These are phyloP conservation scores for Debaryomycetaceae sp. DNA, from an alignment of 1,139 yeast genomes.

Conservation along the genomic window DNA sequence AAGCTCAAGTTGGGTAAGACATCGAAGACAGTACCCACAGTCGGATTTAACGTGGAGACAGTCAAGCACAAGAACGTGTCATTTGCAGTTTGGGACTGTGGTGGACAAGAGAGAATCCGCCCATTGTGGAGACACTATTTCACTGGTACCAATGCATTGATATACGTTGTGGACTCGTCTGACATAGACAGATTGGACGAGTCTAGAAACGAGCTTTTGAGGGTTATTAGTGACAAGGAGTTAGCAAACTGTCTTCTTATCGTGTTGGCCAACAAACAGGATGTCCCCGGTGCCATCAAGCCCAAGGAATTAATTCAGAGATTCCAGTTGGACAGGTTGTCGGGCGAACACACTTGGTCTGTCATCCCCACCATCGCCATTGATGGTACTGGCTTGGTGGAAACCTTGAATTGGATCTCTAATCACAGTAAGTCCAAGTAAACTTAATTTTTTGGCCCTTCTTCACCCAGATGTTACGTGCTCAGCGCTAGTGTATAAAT, in stretches of 20 bases:
- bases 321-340: slow-evolving; percentile 52
- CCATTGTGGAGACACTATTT: slow-evolving; percentile 95
- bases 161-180: slow-evolving; percentile 84
- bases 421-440: slow-evolving; percentile 45
- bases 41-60: slow-evolving; percentile 92
- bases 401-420: slow-evolving; percentile 73
- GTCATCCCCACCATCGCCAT: slow-evolving; percentile 75
- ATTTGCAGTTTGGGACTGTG: slow-evolving; percentile 96
- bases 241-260: slow-evolving; percentile 74
- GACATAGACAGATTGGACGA: slow-evolving; percentile 72
- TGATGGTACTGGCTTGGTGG: slow-evolving; percentile 72
- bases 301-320: slow-evolving; percentile 65
- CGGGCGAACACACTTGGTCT: slow-evolving; percentile 64
- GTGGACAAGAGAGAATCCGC: slow-evolving; percentile 89
- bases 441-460: not conserved
- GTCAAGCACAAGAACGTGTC: slow-evolving; percentile 83
- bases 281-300: slow-evolving; percentile 57
- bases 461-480: not conserved
- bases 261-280: slow-evolving; percentile 91
- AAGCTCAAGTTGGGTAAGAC: slow-evolving; percentile 72
- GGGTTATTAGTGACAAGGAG: slow-evolving; percentile 77
- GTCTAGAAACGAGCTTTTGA: slow-evolving; percentile 71
- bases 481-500: not conserved
- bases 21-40: slow-evolving; percentile 86
- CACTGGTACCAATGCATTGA: slow-evolving; percentile 91